These are phyloP conservation scores for Cetraspora pellucida DNA, from an alignment of 192 early-diverging fungal species.

Conservation along the genomic window DNA sequence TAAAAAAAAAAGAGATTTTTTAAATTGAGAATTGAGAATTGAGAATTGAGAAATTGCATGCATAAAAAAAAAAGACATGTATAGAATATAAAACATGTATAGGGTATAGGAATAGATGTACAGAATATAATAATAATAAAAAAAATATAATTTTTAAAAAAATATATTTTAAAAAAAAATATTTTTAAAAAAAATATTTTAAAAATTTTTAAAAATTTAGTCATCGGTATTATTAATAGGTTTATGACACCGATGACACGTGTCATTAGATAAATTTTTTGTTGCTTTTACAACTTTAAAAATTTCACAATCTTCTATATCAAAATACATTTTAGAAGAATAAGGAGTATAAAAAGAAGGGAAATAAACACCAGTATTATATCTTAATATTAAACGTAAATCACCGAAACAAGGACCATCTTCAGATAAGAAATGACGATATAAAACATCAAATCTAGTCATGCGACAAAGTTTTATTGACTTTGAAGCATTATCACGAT, in stretches of 20 bases:
- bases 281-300: slow-evolving; percentile 3
- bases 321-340: slow-evolving; percentile 15
- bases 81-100: too few species aligned
- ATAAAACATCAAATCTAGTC: slow-evolving; percentile 9
- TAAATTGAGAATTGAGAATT: too few species aligned
- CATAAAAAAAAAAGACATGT: too few species aligned
- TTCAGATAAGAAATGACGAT: slow-evolving; percentile 13
- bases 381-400: slow-evolving; percentile 11
- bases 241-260: neutral
- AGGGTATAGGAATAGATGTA: too few species aligned
- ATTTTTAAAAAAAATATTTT: too few species aligned
- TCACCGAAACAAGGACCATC: slow-evolving; percentile 15
- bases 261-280: neutral
- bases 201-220: too few species aligned
- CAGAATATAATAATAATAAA: too few species aligned
- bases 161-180: too few species aligned
- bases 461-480: neutral
- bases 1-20: too few species aligned
- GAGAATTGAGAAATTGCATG: too few species aligned
- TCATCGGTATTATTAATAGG: too few species aligned
- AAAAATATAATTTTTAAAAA: too few species aligned
- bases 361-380: neutral
- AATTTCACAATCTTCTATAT: slow-evolving; percentile 18
- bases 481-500: neutral
- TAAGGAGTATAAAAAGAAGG: slow-evolving; percentile 11